Base-by-base conservation (phyloP, 371 early-diverging fungal species). In the Umbelopsis sp. region DNA sequence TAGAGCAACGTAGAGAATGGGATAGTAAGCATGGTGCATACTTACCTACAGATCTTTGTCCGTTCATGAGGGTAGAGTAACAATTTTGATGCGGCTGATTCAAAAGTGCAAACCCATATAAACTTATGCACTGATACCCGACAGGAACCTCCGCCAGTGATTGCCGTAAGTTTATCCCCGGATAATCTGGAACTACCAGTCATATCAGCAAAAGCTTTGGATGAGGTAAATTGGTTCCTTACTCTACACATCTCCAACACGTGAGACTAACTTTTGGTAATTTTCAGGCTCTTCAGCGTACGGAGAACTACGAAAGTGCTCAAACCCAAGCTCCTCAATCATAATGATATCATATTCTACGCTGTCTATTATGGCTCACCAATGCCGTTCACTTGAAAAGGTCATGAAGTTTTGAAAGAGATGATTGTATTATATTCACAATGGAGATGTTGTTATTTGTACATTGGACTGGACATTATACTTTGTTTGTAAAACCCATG, bases 31-130 rank as follows among this genome's bases (percentile, higher is more conserved):
- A 83, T 65, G 83, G 80, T 14, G 72, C 77, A 65, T 83, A 79
- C 72, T 69, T 83, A 48, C 83, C 83, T 16, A 75, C 78, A 41
- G 81, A 72, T 14, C 52, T 83, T 10, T 83, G 83, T 65, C 75
- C 77, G 12, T 83, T 83, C 63, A 83, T 83, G 48, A 77, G 74
- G 65, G 83, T 79, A 76, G 63, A 41, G 10, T 41, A 48, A 35
- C 14, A 16, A 22, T 22, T 46, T 6, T 41, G 22, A 20, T 53
- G 4, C 18, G 32, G 32, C 9, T 45, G 29, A 6, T 14, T 25
- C 38, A 10, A 29, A 29, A 29, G 18, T 11, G 32, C 62, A 75
- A 69, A 22, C 52, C 4, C 0, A 29, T 29, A 29, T 29, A 29
- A 29, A 29, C 29, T 29, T 29, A 29, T 29, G 4, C 29, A 29